A percentile compares a stretch with the other conserved stretches of the same genome.
These are phyloP conservation scores for Penicillium italicum DNA, from an alignment of 2,329 filamentous ascomycete species.

Conservation along the genomic window DNA sequence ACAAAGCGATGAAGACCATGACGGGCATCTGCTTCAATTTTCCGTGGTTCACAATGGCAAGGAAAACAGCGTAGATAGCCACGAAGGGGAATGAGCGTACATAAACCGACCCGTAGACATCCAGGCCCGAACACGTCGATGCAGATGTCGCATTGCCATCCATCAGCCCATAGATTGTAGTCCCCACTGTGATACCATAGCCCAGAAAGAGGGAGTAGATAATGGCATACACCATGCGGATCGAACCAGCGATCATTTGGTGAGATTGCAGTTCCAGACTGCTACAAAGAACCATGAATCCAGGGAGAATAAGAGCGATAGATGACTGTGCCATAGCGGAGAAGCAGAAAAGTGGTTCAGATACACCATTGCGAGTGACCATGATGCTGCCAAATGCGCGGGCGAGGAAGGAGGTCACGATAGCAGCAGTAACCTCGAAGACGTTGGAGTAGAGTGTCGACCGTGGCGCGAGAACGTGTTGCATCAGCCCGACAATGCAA, in stretches of 20 bases:
- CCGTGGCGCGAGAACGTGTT: constrained; percentile 69
- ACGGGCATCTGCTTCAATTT: constrained; percentile 76
- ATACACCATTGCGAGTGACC: constrained; percentile 39
- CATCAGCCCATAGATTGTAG: constrained; percentile 60
- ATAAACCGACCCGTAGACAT: constrained; percentile 42
- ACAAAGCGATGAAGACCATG: constrained; percentile 71
- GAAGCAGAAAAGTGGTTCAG: constrained; percentile 61
- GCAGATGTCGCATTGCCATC: constrained; percentile 53
- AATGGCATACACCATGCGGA: constrained; percentile 72
- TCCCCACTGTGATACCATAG: constrained; percentile 68
- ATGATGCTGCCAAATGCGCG: constrained; percentile 65
- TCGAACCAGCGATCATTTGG: constrained; percentile 67
- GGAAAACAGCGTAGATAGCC: constrained; percentile 68
- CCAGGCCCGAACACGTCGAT: constrained; percentile 52
- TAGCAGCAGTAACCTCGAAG: constrained; percentile 63
- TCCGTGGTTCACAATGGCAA: constrained; percentile 77
- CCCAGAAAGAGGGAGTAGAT: constrained; percentile 71
- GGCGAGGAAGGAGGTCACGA: constrained; percentile 66
- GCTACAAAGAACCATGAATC: constrained; percentile 61
- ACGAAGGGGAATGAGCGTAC: constrained; percentile 68
- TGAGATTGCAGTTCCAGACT: constrained; percentile 67
- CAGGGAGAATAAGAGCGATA: constrained; percentile 69
- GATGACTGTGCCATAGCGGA: constrained; percentile 68
- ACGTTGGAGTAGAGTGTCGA: constrained; percentile 67
- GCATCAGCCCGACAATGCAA: constrained; percentile 68